These are phyloP conservation scores for Zoysia pacifica DNA, from an alignment of 176 grass and related monocot species.

Conservation along the genomic window DNA sequence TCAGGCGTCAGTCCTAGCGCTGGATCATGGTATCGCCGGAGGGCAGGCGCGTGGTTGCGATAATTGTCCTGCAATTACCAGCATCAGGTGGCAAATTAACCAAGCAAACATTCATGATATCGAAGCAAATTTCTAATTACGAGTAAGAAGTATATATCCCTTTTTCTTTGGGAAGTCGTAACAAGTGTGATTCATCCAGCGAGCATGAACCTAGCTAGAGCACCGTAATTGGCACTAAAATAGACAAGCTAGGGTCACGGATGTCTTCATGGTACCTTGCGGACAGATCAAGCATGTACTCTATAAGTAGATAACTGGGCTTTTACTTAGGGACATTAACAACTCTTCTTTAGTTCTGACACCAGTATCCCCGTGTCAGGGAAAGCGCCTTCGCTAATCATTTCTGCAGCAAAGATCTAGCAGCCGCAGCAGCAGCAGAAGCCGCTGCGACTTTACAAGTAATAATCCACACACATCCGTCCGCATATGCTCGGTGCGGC, in stretches of 20 bases:
- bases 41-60: too few relatives aligned
- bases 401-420: slow-evolving; percentile 32
- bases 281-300: too few relatives aligned
- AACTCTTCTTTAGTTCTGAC: slow-evolving; percentile 22
- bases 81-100: background rate
- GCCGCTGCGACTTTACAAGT: background rate
- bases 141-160: too few relatives aligned
- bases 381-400: slow-evolving; percentile 37
- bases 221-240: too few relatives aligned
- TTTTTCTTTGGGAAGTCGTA: too few relatives aligned
- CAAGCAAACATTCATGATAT: background rate
- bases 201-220: background rate
- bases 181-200: background rate
- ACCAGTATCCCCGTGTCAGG: slow-evolving; percentile 31
- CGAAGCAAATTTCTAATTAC: too few relatives aligned
- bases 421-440: background rate
- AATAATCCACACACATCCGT: background rate
- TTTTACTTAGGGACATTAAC: background rate
- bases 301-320: background rate
- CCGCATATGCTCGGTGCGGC: background rate
- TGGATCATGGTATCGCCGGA: too few relatives aligned
- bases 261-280: background rate
- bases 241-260: background rate
- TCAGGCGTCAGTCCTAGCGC: background rate
- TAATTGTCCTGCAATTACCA: background rate